Evolutionary conservation across 129 eudicot species (phyloP).

Genomic region (Arctium lappa): DNA sequence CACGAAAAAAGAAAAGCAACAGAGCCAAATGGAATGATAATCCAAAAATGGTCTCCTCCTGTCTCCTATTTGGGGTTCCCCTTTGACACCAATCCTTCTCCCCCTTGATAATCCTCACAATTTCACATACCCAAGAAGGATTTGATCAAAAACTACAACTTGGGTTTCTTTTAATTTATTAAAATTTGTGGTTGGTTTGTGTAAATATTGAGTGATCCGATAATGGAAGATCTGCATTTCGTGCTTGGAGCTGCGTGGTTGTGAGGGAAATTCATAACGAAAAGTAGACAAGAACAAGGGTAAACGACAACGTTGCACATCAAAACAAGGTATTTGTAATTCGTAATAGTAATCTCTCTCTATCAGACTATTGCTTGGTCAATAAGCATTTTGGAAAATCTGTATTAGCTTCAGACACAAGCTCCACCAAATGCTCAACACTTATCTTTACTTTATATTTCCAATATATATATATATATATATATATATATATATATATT

Average conservation of each 20-base stretch:
- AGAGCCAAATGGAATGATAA: background rate
- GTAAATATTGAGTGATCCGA: constrained; percentile 41
- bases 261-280: constrained; percentile 33
- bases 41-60: background rate
- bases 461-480: background rate
- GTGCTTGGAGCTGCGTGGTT: constrained; percentile 63
- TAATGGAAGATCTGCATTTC: constrained; percentile 49
- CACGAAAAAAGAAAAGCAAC: constrained; percentile 8
- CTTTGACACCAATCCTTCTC: background rate
- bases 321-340: constrained; percentile 29
- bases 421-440: constrained; percentile 14
- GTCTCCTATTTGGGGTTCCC: background rate
- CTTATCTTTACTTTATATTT: constrained; percentile 3
- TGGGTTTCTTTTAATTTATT: background rate
- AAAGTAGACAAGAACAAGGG: constrained; percentile 36
- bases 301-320: constrained; percentile 42
- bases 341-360: background rate
- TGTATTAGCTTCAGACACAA: background rate
- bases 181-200: too few species aligned
- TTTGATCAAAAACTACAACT: too few species aligned
- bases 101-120: background rate
- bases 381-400: background rate
- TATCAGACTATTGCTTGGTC: background rate
- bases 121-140: background rate
- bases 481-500: too few species aligned